Conservation (phyloP, 768 basidiomycete genomes). For the Boletellus sp. region DNA sequence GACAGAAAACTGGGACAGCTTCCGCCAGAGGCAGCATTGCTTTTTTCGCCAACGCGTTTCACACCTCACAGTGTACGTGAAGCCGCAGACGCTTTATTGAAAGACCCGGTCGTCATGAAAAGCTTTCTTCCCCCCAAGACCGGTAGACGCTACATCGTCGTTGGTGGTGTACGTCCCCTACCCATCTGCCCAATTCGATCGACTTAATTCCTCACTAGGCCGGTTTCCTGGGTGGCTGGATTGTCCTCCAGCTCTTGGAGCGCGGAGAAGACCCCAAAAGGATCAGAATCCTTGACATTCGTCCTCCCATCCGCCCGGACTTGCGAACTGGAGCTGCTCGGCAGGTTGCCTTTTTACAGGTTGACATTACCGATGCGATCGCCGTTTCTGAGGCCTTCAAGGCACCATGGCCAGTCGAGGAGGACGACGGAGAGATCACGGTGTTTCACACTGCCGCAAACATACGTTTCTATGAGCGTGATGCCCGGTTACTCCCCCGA, state of each 20-base stretch:
- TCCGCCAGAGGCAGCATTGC: conserved; percentile 41
- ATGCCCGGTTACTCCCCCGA: conserved; percentile 43
- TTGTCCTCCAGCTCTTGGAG: conserved; percentile 60
- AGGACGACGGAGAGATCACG: conserved; percentile 40
- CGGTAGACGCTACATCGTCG: conserved; percentile 69
- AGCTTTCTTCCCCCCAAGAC: conserved; percentile 63
- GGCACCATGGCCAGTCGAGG: conserved; percentile 53
- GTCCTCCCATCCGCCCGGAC: conserved; percentile 55
- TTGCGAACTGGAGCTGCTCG: conserved; percentile 49
- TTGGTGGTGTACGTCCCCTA: conserved; percentile 59
- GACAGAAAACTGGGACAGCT: conserved; percentile 50
- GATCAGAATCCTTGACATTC: conserved; percentile 67
- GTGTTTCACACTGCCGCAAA: conserved; percentile 76
- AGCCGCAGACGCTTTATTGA: conserved; percentile 37
- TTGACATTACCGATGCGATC: conserved; percentile 52
- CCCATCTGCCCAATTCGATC: background rate
- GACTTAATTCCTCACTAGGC: conserved; percentile 38
- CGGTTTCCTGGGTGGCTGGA: conserved; percentile 78
- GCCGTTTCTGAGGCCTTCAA: conserved; percentile 60
- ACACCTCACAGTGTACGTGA: conserved; percentile 40
- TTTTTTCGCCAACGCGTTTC: conserved; percentile 51
- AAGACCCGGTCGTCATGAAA: conserved; percentile 33
- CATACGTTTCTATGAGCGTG: conserved; percentile 75
- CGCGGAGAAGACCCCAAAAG: conserved; percentile 66
- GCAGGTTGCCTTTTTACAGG: conserved; percentile 54